Percentiles rank a stretch among this genome's conserved stretches.
phyloP scores from a whole-genome alignment of 495 filamentous ascomycete species.

The Penicillium turbatum region DNA sequence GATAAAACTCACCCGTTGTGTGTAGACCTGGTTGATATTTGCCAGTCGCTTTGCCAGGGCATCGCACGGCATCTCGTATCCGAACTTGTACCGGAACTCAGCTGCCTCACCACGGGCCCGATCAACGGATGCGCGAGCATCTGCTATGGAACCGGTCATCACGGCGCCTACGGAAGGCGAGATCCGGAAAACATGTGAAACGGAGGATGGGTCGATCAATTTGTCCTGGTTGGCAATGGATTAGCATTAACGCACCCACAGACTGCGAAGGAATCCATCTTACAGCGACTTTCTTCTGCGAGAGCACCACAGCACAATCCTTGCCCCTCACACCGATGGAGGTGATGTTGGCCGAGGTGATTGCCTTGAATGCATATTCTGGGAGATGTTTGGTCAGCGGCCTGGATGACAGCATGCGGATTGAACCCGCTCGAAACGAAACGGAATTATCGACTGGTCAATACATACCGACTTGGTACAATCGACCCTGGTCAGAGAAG shows the following conservation, averaged over 20 bases:
- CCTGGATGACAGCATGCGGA: constrained; percentile 6
- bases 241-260: constrained; percentile 7
- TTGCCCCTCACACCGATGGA: constrained; percentile 94
- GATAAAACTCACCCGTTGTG: constrained; percentile 71
- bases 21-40: constrained; percentile 99
- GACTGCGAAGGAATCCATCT: constrained; percentile 34
- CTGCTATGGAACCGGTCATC: constrained; percentile 97
- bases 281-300: constrained; percentile 99
- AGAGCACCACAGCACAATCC: constrained; percentile 92
- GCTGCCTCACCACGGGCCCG: constrained; percentile 93
- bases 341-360: constrained; percentile 98
- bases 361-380: constrained; percentile 99
- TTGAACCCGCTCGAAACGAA: neutral
- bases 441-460: neutral
- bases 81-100: constrained; percentile 96
- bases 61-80: constrained; percentile 99
- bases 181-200: constrained; percentile 94
- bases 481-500: constrained; percentile 95
- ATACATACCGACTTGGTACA: constrained; percentile 98
- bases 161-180: constrained; percentile 96
- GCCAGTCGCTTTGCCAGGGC: constrained; percentile 92
- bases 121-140: constrained; percentile 86
- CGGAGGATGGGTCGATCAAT: constrained; percentile 94
- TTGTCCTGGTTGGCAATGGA: constrained; percentile 64
- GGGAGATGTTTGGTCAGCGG: constrained; percentile 24